Evolutionary conservation across 78 protist species (phyloP), one percentile per base, ranked within the genome.

Genomic region (Speleostelium caveatum): DNA sequence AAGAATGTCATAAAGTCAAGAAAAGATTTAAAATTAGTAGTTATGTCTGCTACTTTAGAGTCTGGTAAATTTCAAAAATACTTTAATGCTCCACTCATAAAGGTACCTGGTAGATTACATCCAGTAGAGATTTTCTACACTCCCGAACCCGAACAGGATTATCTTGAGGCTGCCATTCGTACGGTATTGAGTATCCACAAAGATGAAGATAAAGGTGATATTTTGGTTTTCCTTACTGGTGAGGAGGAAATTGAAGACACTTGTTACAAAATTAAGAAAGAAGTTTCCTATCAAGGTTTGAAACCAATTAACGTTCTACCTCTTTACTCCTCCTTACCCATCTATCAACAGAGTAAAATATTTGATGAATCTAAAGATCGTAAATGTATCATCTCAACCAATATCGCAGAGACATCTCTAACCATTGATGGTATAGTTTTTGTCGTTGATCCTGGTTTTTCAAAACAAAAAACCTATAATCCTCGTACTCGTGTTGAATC

Each of bases 341-440:
- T 97, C 49, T 32, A 66, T n/a, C 79, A 62, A 62, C 99, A 99
- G 79, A 95, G 96, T 69, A 75, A 86, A 30, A 96, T 99, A 35
- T 97, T 97, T 49, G 94, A 95, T 5, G 60, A 55, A 10, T 92
- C 69, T 0, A 78, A 91, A 6, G 93, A 97, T 22, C 77, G 99
- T 14, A 98, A 99, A 75, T 72, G 98, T 36, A 93, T 99, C 30
- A 95, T 99, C 19, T 80, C 99, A 6, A 99, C 99, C 26, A 99
- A 99, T 95, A 98, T 99, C 32, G 99, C 99, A 1, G 99, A 99
- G 78, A 99, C 99, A 14, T 98, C 99, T 1, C 87, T 99, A 59
- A 99, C 99, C 24, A 99, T 99, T 67, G 99, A 99, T 26, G 99
- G 99, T 32, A 94, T 99, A 35, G 99, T 99, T n/a, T 99, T 89